Evolutionary conservation across 495 filamentous ascomycete species (phyloP), one percentile per base, ranked within the genome.

Genomic region (Elasticomyces elasticus): DNA sequence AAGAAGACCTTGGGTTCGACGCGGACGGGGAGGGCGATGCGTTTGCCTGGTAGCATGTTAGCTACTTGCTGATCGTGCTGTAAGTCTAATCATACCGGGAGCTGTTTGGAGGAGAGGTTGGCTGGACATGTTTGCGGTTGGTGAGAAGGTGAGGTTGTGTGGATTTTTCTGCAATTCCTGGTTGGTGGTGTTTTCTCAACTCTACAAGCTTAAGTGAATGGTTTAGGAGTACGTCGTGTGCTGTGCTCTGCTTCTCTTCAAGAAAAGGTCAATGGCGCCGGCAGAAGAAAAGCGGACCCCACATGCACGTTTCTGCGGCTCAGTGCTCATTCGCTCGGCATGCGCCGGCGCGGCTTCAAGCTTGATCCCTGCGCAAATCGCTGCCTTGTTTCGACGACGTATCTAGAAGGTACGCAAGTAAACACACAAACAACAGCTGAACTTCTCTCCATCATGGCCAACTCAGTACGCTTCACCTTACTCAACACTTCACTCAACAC

Each of bases 1-100:
- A 99, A 99, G 82, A 97, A 99, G 73, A 98, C 92, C 71, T 99
- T 99, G 35, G 92, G 92, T 68, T 99, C 92, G 70, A 99, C 90
- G 58, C 92, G 89, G 38, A 89, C 95, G 50, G 92, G 92, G 57
- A 99, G 88, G 57, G 94, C 90, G 68, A 99, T 99, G 61, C 92
- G 89, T 69, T 99, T 99, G 77, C 89, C 89, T 89, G 60, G n/a
- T n/a, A n/a, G n/a, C n/a, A n/a, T n/a, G n/a, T n/a, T n/a, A n/a
- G n/a, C n/a, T n/a, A n/a, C n/a, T n/a, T n/a, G n/a, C n/a, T n/a
- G n/a, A n/a, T n/a, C n/a, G n/a, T n/a, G n/a, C n/a, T n/a, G n/a
- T n/a, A n/a, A n/a, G n/a, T n/a, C n/a, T n/a, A n/a, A n/a, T 50
- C 76, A 63, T 74, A 85, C 83, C 82, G 54, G 87, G 89, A 25